phyloP scores from a whole-genome alignment of 1,139 yeast genomes.

The Yamadazyma dendronema region DNA sequence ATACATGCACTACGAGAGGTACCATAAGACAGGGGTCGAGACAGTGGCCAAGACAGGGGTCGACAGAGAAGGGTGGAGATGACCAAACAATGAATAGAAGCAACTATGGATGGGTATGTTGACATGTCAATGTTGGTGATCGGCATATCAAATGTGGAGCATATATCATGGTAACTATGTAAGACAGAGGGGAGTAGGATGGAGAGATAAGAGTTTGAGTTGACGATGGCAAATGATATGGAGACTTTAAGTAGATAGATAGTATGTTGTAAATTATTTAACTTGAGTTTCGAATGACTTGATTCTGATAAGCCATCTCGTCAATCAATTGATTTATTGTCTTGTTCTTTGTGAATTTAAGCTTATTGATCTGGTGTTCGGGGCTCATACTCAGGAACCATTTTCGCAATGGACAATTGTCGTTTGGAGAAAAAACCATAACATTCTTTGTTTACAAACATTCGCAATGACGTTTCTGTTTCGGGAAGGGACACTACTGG shows the following conservation, averaged over 20 bases:
- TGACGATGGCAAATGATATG: too few relatives aligned
- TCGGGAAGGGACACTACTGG: background rate
- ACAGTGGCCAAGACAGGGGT: too few relatives aligned
- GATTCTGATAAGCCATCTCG: too few relatives aligned
- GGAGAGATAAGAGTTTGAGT: background rate
- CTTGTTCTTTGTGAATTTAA: background rate
- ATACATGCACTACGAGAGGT: too few relatives aligned
- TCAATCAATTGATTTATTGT: background rate
- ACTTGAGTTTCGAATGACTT: too few relatives aligned
- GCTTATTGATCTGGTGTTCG: background rate
- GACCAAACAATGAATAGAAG: background rate
- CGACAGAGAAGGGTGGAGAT: background rate
- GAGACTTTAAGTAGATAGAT: too few relatives aligned
- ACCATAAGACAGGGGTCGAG: too few relatives aligned
- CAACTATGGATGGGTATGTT: background rate
- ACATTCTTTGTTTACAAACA: conserved; percentile 5
- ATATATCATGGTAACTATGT: too few relatives aligned
- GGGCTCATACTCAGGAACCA: background rate
- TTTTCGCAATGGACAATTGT: background rate
- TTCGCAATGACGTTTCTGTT: conserved; percentile 1
- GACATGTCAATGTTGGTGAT: too few relatives aligned
- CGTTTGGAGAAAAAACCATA: background rate
- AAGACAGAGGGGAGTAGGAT: background rate
- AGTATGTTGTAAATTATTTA: too few relatives aligned
- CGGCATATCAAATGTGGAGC: too few relatives aligned